Conservation (phyloP, 129 eudicot species). For the Solidago caesia region DNA sequence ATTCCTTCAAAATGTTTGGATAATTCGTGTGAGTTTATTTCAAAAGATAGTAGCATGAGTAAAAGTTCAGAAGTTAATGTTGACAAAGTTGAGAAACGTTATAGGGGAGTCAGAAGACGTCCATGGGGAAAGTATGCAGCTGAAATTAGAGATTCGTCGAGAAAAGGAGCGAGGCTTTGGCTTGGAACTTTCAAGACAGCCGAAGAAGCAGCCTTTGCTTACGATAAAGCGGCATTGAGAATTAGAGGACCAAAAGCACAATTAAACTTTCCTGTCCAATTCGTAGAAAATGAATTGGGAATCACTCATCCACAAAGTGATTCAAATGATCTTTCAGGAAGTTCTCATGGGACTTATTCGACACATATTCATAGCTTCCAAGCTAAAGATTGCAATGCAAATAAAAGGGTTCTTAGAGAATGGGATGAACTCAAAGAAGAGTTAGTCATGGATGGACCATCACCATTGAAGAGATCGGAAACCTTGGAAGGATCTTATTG, state of each 20-base stretch:
- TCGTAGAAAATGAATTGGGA: conserved; percentile 33
- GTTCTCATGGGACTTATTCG: neutral
- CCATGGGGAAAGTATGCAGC: conserved; percentile 95
- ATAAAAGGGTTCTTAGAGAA: conserved; percentile 42
- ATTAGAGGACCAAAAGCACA: conserved; percentile 69
- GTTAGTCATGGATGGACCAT: conserved; percentile 28
- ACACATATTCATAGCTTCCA: conserved; percentile 12
- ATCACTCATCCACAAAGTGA: conserved; percentile 15
- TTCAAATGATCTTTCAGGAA: conserved; percentile 4
- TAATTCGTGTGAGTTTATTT: neutral
- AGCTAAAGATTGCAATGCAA: conserved; percentile 11
- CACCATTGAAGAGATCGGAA: conserved; percentile 40
- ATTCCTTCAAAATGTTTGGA: conserved; percentile 23
- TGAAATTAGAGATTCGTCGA: conserved; percentile 76
- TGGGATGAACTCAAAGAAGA: conserved; percentile 35
- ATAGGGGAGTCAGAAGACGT: conserved; percentile 79
- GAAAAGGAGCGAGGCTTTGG: conserved; percentile 75
- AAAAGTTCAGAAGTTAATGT: neutral
- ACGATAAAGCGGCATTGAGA: conserved; percentile 82
- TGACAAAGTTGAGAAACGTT: conserved; percentile 39
- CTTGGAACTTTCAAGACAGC: conserved; percentile 80
- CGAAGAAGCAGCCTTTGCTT: conserved; percentile 87
- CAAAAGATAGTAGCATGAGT: neutral
- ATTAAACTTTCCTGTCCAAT: conserved; percentile 58
- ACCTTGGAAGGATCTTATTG: conserved; percentile 30